Base-by-base conservation (phyloP, 768 basidiomycete genomes). In the Calocybe cyanea region DNA sequence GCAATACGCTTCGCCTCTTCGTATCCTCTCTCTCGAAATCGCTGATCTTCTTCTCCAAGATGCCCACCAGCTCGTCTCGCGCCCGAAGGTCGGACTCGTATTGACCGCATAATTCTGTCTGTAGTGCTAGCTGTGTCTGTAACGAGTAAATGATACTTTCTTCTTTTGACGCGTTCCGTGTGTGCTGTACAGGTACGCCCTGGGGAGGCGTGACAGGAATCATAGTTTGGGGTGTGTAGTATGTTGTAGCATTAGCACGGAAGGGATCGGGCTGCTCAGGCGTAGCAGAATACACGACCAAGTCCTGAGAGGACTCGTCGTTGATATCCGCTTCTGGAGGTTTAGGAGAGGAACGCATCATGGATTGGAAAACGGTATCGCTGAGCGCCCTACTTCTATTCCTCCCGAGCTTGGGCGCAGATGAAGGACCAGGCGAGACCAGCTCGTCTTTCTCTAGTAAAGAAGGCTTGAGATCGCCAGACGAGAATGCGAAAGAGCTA, bases 11-110 rank as follows among this genome's bases (percentile, higher is more conserved):
- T 57, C 72, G 76, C 42, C 83, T 77, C 57, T 80, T 80, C 20
- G 68, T 67, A n/a, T 77, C 80, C 48, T 88, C 86, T 45, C 73
- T 75, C 62, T 88, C 83, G 7, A 75, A 58, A 1, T 70, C 71
- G 0, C 71, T 64, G 20, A 87, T 61, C 42, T 80, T 80, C 56
- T 69, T 63, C 13, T 71, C 71, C 4, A 91, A 68, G 14, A 79
- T 66, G 44, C 78, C 75, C 6, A 87, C 82, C 11, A 87, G 63
- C 62, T 87, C 83, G 54, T 91, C 87, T 17, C 83, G 77, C 6
- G 87, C 83, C 8, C 72, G 67, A 1, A 92, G 68, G 57, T 92
- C 89, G 24, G 80, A 68, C 62, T 89, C 85, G 57, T 81, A 91
- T 59, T 92, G 88, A 8, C 76, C 70, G 47, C 82, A 85, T 6